These are phyloP conservation scores for Pelargonium myrrhifolium DNA, from an alignment of 441 rosid species.

Conservation along the genomic window DNA sequence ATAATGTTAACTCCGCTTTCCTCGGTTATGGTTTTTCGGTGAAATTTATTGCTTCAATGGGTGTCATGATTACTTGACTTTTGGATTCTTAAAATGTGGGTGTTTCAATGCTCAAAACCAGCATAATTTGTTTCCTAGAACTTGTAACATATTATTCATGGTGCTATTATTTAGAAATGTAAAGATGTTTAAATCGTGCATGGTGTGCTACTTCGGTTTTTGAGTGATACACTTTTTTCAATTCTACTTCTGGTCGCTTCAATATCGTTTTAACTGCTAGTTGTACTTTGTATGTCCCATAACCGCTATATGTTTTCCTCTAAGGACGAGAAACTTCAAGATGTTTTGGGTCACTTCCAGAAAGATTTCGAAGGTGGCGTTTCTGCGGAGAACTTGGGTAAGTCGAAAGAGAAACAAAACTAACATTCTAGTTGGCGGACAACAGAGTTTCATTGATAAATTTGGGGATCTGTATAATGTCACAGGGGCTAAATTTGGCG, in stretches of 20 bases:
- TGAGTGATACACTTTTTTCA: not conserved
- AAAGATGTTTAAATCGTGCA: not conserved
- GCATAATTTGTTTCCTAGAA: not conserved
- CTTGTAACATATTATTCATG: not conserved
- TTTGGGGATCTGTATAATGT: slow-evolving; percentile 14
- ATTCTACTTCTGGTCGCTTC: not conserved
- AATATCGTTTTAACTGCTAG: not conserved
- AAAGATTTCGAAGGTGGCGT: slow-evolving; percentile 54
- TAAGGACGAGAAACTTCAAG: slow-evolving; percentile 57
- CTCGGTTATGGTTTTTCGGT: not conserved
- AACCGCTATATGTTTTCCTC: slow-evolving; percentile 11
- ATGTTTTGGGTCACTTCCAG: slow-evolving; percentile 61
- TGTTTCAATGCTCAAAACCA: not conserved
- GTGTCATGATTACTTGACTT: not conserved
- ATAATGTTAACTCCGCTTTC: not conserved
- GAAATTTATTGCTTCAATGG: not conserved
- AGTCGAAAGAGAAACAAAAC: slow-evolving; percentile 11
- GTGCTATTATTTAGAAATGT: not conserved
- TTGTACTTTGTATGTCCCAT: not conserved
- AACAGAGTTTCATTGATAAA: not conserved
- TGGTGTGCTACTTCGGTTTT: not conserved
- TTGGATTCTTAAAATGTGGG: not conserved
- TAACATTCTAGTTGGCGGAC: slow-evolving; percentile 1
- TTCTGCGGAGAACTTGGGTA: slow-evolving; percentile 57
- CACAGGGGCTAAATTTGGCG: slow-evolving; percentile 91